Evolutionary conservation across 2,329 filamentous ascomycete genomes (phyloP), one percentile per base, ranked within the genome.

Genomic region (Phoma herbarum): DNA sequence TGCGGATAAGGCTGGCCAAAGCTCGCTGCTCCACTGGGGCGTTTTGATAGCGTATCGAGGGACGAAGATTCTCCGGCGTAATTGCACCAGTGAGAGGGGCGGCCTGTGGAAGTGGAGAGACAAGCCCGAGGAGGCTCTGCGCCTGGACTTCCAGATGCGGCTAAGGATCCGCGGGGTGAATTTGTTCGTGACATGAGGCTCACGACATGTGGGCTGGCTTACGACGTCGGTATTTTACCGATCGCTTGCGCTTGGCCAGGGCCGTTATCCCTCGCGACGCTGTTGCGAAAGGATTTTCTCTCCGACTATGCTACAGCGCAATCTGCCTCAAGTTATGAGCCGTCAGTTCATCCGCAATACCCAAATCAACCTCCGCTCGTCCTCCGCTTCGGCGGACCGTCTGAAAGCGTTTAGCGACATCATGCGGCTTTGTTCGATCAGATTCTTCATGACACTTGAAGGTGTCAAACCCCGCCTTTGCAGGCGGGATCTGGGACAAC

Each of bases 401-500:
- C 50, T 59, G 45, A 42, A 59, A 54, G 26, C 41, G 50, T 50
- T 33, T 51, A 50, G 51, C 41, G 41, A 59, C 31, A 47, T 23
- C 31, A 51, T 35, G 26, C 45, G 39, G 50, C 56, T 59, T 59
- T 51, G 33, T 46, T 47, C 42, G 20, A 46, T 33, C 20, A 53
- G 26, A 26, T 33, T 48, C 31, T 45, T 35, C 46, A 62, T 57
- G 60, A 49, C 45, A 52, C 48, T 48, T 65, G 48, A 57, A 59
- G 49, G 25, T 52, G 42, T 33, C 47, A 41, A 35, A 52, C 16
- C 52, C 57, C 57, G 49, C 52, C 52, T 55, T 52, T 64, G 49
- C 59, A 60, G 64, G 49, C 31, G 29, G 48, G 43, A 62, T 65
- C 60, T 65, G 51, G 62, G 54, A 58, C 54, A 65, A 63, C 58